Conservation (phyloP, 306 rosid genomes). For the Morella rubra region DNA sequence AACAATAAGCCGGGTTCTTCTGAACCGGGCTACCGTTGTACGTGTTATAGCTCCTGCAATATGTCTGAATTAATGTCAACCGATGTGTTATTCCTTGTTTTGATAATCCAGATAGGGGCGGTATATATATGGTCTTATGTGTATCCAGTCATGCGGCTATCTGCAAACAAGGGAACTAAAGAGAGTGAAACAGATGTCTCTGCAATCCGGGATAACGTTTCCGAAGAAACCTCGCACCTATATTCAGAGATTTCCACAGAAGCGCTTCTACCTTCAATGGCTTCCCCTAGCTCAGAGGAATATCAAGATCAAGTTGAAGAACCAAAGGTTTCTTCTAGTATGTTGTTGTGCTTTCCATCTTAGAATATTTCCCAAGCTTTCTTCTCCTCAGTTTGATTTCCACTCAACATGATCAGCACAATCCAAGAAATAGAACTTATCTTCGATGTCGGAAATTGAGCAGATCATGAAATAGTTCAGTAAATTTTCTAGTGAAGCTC, state of each 20-base stretch:
- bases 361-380: not conserved
- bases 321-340: conserved; percentile 21
- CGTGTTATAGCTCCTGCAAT: not conserved
- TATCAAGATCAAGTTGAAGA: conserved; percentile 31
- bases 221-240: conserved; percentile 23
- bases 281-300: conserved; percentile 14
- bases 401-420: not conserved
- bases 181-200: conserved; percentile 25
- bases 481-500: not conserved
- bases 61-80: conserved; percentile 5
- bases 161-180: conserved; percentile 21
- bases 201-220: not conserved
- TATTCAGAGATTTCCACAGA: conserved; percentile 21
- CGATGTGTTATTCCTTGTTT: not conserved
- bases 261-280: conserved; percentile 7
- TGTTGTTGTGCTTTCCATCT: not conserved
- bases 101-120: conserved; percentile 32
- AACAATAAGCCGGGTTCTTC: not conserved
- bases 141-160: conserved; percentile 39
- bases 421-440: not conserved
- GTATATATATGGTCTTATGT: conserved; percentile 40
- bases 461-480: not conserved
- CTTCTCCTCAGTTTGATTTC: not conserved
- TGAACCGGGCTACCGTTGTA: not conserved
- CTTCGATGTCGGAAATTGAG: not conserved